A percentile compares a stretch with the other conserved stretches of the same genome.
Evolutionary conservation across 2,329 filamentous ascomycete genomes (phyloP).

Genomic region (Thermochaetoides dissita): DNA sequence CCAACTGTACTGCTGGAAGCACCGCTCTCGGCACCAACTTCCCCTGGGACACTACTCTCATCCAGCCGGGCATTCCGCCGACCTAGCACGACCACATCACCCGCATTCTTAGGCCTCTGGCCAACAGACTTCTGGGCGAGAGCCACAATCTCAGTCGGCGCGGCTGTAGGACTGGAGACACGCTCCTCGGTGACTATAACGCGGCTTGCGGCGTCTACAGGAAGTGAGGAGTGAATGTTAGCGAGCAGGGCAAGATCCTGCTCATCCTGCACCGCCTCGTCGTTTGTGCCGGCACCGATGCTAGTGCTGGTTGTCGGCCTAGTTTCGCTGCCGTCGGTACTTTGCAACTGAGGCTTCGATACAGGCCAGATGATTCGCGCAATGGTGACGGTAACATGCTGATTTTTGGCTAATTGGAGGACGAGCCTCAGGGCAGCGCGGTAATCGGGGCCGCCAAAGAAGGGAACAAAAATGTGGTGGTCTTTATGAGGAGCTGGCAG

Average conservation of each 20-base stretch:
- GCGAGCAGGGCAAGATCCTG: conserved; percentile 20
- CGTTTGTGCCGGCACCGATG: conserved; percentile 15
- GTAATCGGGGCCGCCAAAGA: conserved; percentile 74
- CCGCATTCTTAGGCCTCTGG: conserved; percentile 48
- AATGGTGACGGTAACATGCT: conserved; percentile 65
- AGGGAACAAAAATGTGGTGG: conserved; percentile 78
- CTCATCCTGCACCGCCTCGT: conserved; percentile 15
- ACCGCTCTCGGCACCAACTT: background rate
- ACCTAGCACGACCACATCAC: conserved; percentile 58
- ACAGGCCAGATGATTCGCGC: conserved; percentile 38
- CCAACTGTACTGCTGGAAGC: background rate
- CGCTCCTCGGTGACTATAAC: conserved; percentile 36
- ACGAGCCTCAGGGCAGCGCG: conserved; percentile 65
- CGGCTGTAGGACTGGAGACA: conserved; percentile 23
- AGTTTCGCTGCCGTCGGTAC: conserved; percentile 1
- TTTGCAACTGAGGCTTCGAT: background rate
- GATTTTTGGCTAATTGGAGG: conserved; percentile 69
- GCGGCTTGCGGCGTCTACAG: conserved; percentile 20
- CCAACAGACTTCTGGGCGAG: conserved; percentile 46
- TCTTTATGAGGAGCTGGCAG: conserved; percentile 50
- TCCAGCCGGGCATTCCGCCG: conserved; percentile 28
- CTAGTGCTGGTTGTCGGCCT: conserved; percentile 11
- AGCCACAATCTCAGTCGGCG: conserved; percentile 33
- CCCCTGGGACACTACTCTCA: conserved; percentile 1
- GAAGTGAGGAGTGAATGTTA: conserved; percentile 21